Evolutionary conservation across 768 basidiomycete species (phyloP).

Genomic region (Peribolospora kevripleyi): DNA sequence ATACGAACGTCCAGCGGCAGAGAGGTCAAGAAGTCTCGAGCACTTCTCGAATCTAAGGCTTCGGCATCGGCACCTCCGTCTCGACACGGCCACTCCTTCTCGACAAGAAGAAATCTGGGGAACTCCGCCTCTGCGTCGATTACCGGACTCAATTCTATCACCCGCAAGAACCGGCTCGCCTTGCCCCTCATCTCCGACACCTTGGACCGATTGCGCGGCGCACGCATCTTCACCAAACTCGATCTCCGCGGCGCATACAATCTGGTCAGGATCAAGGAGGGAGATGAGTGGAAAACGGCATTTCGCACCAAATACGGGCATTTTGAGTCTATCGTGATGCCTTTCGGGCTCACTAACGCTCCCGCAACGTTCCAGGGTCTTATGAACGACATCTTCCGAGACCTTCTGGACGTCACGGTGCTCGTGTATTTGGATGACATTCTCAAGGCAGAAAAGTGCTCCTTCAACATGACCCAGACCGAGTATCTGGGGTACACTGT

Average conservation of each 20-base stretch:
- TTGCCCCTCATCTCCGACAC: slow-evolving; percentile 12
- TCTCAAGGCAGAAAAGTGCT: slow-evolving; percentile 15
- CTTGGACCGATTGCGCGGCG: slow-evolving; percentile 7
- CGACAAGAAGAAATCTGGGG: slow-evolving; percentile 7
- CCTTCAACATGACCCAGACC: slow-evolving; percentile 6
- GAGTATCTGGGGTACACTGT: slow-evolving; percentile 24
- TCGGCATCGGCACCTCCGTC: too few species aligned
- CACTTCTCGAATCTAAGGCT: too few species aligned
- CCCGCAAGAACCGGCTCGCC: slow-evolving; percentile 9
- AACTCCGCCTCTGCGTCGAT: slow-evolving; percentile 9
- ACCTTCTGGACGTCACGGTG: slow-evolving; percentile 21
- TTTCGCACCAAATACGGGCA: slow-evolving; percentile 15
- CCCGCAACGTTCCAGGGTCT: slow-evolving; percentile 25
- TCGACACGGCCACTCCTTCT: slow-evolving; percentile 4
- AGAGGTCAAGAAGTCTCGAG: too few species aligned
- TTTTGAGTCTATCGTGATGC: slow-evolving; percentile 12
- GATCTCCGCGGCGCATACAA: slow-evolving; percentile 12
- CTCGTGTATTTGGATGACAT: slow-evolving; percentile 20
- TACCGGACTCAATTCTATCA: slow-evolving; percentile 35
- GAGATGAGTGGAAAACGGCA: slow-evolving; percentile 19
- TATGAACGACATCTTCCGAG: slow-evolving; percentile 24
- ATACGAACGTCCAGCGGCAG: too few species aligned
- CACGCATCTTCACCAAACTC: slow-evolving; percentile 11
- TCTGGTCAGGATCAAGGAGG: slow-evolving; percentile 12
- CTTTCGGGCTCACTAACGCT: slow-evolving; percentile 18